Percentiles rank a stretch among this genome's conserved stretches.
phyloP scores from a whole-genome alignment of 2,329 filamentous ascomycete species.

The Talaromyces sp. region DNA sequence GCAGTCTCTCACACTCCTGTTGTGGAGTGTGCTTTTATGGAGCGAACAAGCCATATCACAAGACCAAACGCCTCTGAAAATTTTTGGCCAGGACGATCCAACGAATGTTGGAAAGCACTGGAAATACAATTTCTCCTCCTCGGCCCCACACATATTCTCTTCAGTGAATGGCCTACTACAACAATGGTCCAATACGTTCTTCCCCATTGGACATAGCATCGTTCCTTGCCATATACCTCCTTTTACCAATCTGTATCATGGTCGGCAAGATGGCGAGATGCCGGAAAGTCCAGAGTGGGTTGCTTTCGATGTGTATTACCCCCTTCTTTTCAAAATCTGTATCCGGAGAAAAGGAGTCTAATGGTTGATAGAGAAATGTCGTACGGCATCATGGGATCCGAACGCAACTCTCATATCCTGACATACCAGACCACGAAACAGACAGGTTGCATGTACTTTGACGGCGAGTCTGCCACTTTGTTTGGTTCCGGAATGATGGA shows the following conservation, averaged over 20 bases:
- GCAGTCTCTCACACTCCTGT: not conserved
- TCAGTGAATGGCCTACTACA: conserved; percentile 47
- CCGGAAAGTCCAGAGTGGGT: conserved; percentile 53
- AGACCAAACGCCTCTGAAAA: not conserved
- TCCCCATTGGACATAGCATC: conserved; percentile 50
- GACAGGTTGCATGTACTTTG: conserved; percentile 48
- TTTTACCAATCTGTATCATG: conserved; percentile 51
- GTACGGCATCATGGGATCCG: conserved; percentile 52
- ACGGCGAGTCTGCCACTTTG: conserved; percentile 50
- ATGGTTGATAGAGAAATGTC: conserved; percentile 41
- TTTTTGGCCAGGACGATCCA: not conserved
- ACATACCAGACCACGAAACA: conserved; percentile 48
- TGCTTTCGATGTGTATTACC: conserved; percentile 44
- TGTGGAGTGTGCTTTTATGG: not conserved
- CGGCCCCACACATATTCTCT: conserved; percentile 49
- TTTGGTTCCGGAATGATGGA: conserved; percentile 47
- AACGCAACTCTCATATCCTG: conserved; percentile 45
- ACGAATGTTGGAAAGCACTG: not conserved
- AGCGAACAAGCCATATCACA: not conserved
- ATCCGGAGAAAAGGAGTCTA: not conserved
- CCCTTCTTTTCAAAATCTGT: not conserved
- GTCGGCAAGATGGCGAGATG: conserved; percentile 39
- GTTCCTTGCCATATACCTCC: conserved; percentile 46
- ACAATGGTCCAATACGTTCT: conserved; percentile 52
- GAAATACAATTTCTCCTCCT: conserved; percentile 45